Conservation (phyloP, 176 grass and related monocot species). For the Oryza nivara region DNA sequence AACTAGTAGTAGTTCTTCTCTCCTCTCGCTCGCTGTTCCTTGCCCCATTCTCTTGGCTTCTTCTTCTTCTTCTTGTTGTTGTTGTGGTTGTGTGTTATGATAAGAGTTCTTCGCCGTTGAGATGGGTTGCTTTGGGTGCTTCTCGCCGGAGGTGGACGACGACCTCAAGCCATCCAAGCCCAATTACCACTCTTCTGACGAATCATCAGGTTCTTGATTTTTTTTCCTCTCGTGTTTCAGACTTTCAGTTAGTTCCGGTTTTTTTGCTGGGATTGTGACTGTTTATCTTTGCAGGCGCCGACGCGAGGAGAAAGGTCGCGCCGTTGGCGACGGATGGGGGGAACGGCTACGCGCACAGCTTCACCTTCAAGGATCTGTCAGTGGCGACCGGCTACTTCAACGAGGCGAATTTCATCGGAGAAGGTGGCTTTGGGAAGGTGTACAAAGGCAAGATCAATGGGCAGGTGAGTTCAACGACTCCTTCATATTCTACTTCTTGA, state of each 20-base stretch:
- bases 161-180: conserved; percentile 49
- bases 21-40: neutral
- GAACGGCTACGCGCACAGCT: conserved; percentile 66
- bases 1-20: conserved; percentile 28
- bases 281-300: conserved; percentile 37
- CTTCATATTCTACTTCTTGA: neutral
- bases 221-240: neutral
- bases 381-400: conserved; percentile 83
- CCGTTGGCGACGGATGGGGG: conserved; percentile 44
- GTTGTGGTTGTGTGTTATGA: neutral
- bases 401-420: conserved; percentile 75
- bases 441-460: conserved; percentile 83
- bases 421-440: conserved; percentile 91
- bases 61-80: neutral
- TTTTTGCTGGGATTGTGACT: neutral
- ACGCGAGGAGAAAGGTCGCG: conserved; percentile 57
- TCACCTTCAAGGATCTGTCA: conserved; percentile 86
- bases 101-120: neutral
- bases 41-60: neutral
- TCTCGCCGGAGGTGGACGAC: conserved; percentile 41
- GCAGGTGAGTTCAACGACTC: conserved; percentile 47
- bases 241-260: neutral
- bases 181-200: conserved; percentile 41
- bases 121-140: conserved; percentile 84
- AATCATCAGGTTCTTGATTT: conserved; percentile 62